Percentiles rank a stretch among this genome's conserved stretches.
phyloP scores from a whole-genome alignment of 1,284 basidiomycete species.

The Ganoderma lingzhi region DNA sequence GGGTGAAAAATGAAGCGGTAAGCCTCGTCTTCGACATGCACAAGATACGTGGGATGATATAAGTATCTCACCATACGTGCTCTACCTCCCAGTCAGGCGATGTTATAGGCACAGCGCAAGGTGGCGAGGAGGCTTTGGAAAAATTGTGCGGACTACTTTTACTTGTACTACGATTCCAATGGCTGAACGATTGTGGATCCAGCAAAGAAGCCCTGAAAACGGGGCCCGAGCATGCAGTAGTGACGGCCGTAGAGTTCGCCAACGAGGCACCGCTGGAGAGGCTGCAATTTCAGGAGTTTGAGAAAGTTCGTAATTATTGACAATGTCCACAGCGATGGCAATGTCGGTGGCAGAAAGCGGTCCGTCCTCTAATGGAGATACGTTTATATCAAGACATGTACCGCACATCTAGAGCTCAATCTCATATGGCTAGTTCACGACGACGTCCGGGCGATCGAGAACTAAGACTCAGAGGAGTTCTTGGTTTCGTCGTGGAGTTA shows the following conservation, averaged over 20 bases:
- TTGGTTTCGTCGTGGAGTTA: no score
- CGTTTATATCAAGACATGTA: no score
- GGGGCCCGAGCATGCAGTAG: slow-evolving; percentile 36
- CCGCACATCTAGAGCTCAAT: no score
- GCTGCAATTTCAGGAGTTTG: slow-evolving; percentile 37
- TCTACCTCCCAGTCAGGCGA: slow-evolving; percentile 32
- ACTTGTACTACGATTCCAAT: neutral
- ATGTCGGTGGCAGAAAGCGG: no score
- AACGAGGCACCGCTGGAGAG: slow-evolving; percentile 34
- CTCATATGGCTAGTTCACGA: no score
- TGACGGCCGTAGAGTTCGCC: slow-evolving; percentile 34
- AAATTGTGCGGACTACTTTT: slow-evolving; percentile 35
- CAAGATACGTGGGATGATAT: neutral
- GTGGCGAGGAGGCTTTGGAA: slow-evolving; percentile 30
- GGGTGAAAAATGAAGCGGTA: slow-evolving; percentile 42
- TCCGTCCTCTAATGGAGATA: no score
- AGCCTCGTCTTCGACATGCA: slow-evolving; percentile 1
- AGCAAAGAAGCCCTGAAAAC: slow-evolving; percentile 37
- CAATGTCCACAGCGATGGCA: neutral
- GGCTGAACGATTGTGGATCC: neutral
- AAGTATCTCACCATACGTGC: neutral
- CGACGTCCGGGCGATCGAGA: no score
- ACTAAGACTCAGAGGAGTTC: no score
- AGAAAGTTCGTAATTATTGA: slow-evolving; percentile 27
- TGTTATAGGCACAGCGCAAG: slow-evolving; percentile 41